Evolutionary conservation across 2,329 filamentous ascomycete genomes (phyloP), one percentile per base, ranked within the genome.

Genomic region (Colletotrichum magnum): DNA sequence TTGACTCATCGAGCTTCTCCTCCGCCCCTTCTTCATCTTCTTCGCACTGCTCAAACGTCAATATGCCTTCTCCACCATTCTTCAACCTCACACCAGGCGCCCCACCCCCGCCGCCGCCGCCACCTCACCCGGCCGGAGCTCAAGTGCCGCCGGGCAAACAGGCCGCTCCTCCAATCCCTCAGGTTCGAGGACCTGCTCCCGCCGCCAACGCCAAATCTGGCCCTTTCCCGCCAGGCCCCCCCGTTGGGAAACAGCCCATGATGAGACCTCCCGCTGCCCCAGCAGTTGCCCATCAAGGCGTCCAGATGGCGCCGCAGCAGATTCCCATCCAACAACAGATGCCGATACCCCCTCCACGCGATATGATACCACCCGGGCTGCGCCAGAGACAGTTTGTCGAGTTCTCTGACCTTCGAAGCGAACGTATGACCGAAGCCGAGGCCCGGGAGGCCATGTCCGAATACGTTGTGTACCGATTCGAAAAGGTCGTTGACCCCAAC

Each of bases 401-500:
- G 51, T 71, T 76, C 21, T 78, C 75, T 7, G 83, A 86, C 62
- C 74, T 84, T 57, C 79, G 79, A 36, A 69, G 75, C 9, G 79
- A 82, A 48, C 73, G 74, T 16, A 72, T 79, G 61, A 83, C 80
- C 1, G 77, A 82, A 26, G 75, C 78, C 6, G 77, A 84, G 13
- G 82, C 82, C 52, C 78, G 75, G 5, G 78, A 81, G 4, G 67
- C 72, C 4, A 78, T 85, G 15, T 82, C 85, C 0, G 77, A 79
- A 1, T 85, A 82, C 69, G 57, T 76, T 36, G 78, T 84, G 16
- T 76, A 82, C 54, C 83, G 81, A 1, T 80, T 86, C 57, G 80
- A 85, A 68, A 85, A 81, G 74, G 70, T 76, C 21, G 58, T 72
- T 12, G 75, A 74, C 48, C 72, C 75, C 13, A 74, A 77, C n/a